Base-by-base conservation (phyloP, 345 rosid species). In the Aquilaria malaccensis region DNA sequence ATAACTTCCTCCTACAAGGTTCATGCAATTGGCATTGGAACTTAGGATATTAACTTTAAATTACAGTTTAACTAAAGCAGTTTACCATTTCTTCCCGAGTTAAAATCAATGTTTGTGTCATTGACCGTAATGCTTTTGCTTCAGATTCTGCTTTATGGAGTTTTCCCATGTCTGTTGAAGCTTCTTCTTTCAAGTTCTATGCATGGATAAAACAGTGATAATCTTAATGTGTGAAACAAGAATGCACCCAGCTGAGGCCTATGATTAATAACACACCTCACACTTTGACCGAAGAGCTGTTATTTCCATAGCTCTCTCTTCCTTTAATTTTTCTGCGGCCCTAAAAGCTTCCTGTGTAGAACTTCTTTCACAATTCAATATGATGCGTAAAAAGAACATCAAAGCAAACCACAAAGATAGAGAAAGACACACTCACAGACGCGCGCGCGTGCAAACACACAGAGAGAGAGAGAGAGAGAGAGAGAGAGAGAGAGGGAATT, bases 21-120 rank as follows among this genome's bases (percentile, higher is more conserved):
- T 62, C 41, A 67, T 56, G 33, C 14, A 70, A 58, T 47, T 15
- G 51, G 2, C 52, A 46, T 77, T 58, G 76, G 64, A 55, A 14
- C 50, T 53, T 67, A 56, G 64, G 71, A 50, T 13, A 43, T n/a
- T 9, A 51, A 56, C 65, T 46, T 65, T 63, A 66, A 15, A 72
- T 45, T 9, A 55, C 50, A 64, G 43, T 59, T 59, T 29, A 52
- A 58, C 49, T 59, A 61, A 50, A 58, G 60, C 46, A 33, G 77
- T 81, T 64, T 63, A 95, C 99, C 98, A 95, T 88, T 75, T 91
- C 94, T 67, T 91, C 96, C 67, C 84, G 91, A 30, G 91, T 82
- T 77, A 91, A 81, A 68, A 88, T 79, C 97, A 91, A 85, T 77
- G 96, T 82, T 63, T 91, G 98, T 41, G 98, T 91, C 98, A 91